Evolutionary conservation across 805 yeast species (phyloP).

Genomic region (Metahyphopichia silvanorum): DNA sequence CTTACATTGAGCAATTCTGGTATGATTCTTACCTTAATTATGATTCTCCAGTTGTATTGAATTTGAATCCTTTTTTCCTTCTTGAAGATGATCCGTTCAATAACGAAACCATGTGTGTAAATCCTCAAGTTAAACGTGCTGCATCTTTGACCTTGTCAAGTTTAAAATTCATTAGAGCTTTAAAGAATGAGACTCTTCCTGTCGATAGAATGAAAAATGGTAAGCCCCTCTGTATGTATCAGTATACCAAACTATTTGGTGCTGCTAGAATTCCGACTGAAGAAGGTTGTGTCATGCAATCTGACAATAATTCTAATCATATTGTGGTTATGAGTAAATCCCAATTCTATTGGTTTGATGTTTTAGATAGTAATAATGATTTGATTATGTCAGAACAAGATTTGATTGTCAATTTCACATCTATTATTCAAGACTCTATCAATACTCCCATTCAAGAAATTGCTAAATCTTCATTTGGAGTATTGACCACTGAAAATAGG

Average conservation of each 20-base stretch:
- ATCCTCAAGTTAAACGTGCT: conserved; percentile 73
- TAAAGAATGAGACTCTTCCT: conserved; percentile 69
- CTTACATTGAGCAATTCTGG: conserved; percentile 94
- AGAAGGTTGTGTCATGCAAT: conserved; percentile 81
- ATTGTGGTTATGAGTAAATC: conserved; percentile 79
- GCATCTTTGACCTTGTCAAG: conserved; percentile 75
- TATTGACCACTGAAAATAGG: conserved; percentile 85
- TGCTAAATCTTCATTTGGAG: conserved; percentile 81
- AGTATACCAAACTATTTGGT: conserved; percentile 82
- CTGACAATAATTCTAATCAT: conserved; percentile 73
- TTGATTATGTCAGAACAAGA: conserved; percentile 73
- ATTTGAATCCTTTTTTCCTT: conserved; percentile 85
- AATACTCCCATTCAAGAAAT: conserved; percentile 51
- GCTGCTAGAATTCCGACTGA: conserved; percentile 80
- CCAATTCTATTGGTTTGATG: conserved; percentile 95
- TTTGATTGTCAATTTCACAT: conserved; percentile 67
- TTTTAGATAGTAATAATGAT: conserved; percentile 68
- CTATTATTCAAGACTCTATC: conserved; percentile 73
- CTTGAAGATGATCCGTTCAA: conserved; percentile 90
- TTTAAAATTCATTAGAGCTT: conserved; percentile 74
- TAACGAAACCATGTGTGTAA: conserved; percentile 41
- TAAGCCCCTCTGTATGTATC: conserved; percentile 82
- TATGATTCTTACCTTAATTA: conserved; percentile 83
- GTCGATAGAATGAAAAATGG: conserved; percentile 66
- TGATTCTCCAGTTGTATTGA: conserved; percentile 88